phyloP scores from a whole-genome alignment of 192 early-diverging fungal species.

The Piromyces finnis region DNA sequence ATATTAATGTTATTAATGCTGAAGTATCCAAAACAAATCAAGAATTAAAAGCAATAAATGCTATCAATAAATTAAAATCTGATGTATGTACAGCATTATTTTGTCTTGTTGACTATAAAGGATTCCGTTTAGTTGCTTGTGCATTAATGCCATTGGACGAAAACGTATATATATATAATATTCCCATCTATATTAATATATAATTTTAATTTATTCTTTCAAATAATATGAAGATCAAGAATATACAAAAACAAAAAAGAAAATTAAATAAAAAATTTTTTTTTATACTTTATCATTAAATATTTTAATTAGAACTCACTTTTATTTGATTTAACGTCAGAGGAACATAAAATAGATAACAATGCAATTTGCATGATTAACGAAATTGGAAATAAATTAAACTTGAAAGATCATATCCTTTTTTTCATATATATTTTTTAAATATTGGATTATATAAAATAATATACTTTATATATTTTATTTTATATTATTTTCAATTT shows the following conservation, averaged over 20 bases:
- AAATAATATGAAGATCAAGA: no score
- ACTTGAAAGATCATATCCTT: constrained; percentile 10
- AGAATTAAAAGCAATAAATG: constrained; percentile 22
- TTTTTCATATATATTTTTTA: no score
- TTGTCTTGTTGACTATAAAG: constrained; percentile 34
- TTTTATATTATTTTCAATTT: no score
- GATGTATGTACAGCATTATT: constrained; percentile 22
- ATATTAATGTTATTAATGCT: constrained; percentile 1
- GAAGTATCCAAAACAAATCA: constrained; percentile 10
- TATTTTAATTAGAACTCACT: no score
- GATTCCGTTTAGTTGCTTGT: constrained; percentile 29
- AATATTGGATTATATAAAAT: no score
- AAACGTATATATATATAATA: constrained; percentile 7
- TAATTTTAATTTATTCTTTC: no score
- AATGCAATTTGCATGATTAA: constrained; percentile 9
- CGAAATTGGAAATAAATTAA: constrained; percentile 9
- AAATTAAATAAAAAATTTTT: no score
- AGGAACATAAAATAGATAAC: constrained; percentile 14
- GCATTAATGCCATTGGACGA: constrained; percentile 19
- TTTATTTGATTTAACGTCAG: constrained; percentile 8
- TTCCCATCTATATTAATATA: no score
- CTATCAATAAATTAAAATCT: constrained; percentile 7
- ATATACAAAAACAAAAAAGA: no score
- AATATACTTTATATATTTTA: no score
- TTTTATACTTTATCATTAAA: no score